These are phyloP conservation scores for Eucalyptus sp. DNA, from an alignment of 345 rosid genomes.

Conservation along the genomic window DNA sequence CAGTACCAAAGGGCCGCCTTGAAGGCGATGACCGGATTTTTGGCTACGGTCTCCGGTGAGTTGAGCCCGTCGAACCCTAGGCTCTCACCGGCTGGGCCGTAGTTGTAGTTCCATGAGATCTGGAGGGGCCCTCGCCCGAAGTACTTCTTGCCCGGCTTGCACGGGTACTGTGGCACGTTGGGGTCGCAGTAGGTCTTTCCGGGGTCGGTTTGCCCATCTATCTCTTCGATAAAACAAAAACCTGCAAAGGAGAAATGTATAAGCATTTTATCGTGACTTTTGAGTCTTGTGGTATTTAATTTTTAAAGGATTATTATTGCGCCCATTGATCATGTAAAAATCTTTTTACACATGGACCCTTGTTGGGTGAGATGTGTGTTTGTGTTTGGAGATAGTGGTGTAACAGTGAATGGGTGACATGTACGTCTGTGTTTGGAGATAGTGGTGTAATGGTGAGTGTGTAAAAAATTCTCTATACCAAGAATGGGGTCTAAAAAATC, in stretches of 20 bases:
- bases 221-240: slow-evolving; percentile 19
- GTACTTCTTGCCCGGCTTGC: slow-evolving; percentile 19
- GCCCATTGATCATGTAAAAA: not conserved
- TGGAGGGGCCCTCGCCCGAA: slow-evolving; percentile 51
- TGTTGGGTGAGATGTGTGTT: not conserved
- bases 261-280: not conserved
- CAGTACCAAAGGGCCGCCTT: slow-evolving; percentile 44
- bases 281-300: not conserved
- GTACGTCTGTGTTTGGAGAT: not conserved
- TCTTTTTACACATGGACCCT: not conserved
- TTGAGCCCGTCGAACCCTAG: slow-evolving; percentile 15
- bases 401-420: not conserved
- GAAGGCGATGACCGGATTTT: slow-evolving; percentile 23
- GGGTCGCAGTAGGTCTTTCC: slow-evolving; percentile 9
- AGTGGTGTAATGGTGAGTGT: not conserved
- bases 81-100: slow-evolving; percentile 30
- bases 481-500: not conserved
- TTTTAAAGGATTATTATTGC: not conserved
- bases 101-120: slow-evolving; percentile 44
- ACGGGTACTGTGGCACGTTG: slow-evolving; percentile 4
- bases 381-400: not conserved
- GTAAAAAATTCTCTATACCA: too few species aligned
- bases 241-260: not conserved
- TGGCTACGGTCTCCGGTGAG: slow-evolving; percentile 30
- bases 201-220: not conserved